A percentile compares a stretch with the other conserved stretches of the same genome.
phyloP scores from a whole-genome alignment of 2,329 filamentous ascomycete species.

The Xylaria sp. region DNA sequence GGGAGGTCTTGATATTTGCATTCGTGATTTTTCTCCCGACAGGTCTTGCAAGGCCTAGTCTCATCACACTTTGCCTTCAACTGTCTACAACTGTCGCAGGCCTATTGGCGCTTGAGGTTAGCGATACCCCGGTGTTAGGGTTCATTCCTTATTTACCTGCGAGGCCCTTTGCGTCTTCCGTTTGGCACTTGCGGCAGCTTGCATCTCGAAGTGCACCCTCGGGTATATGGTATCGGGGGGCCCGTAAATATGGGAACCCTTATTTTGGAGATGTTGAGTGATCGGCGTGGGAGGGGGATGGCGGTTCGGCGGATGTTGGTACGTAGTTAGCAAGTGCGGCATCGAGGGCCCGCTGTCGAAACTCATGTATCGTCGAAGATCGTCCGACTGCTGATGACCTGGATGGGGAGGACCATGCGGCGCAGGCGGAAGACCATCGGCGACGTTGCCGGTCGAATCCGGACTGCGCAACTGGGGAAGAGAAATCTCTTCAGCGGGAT shows the following conservation, averaged over 20 bases:
- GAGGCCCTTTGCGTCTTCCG: slow-evolving; percentile 68
- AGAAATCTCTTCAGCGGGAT: slow-evolving; percentile 51
- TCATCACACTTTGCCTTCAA: slow-evolving; percentile 93
- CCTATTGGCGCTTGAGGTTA: slow-evolving; percentile 56
- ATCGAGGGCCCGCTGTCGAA: slow-evolving; percentile 53
- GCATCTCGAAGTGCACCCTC: slow-evolving; percentile 42
- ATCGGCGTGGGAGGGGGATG: slow-evolving; percentile 35
- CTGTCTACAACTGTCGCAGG: slow-evolving; percentile 86
- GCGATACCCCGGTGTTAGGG: background rate
- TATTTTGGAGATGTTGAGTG: slow-evolving; percentile 36
- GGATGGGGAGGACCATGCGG: slow-evolving; percentile 41
- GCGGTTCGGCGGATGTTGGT: slow-evolving; percentile 32
- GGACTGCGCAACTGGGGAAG: slow-evolving; percentile 51
- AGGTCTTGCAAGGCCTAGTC: slow-evolving; percentile 80
- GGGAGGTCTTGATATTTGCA: slow-evolving; percentile 91
- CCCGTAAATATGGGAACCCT: slow-evolving; percentile 43
- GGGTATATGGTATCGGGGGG: slow-evolving; percentile 42
- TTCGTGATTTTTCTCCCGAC: slow-evolving; percentile 79
- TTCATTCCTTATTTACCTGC: slow-evolving; percentile 49
- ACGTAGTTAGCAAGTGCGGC: slow-evolving; percentile 46
- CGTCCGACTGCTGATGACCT: slow-evolving; percentile 47
- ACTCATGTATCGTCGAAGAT: slow-evolving; percentile 55
- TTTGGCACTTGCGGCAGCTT: slow-evolving; percentile 53
- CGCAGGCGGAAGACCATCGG: slow-evolving; percentile 42
- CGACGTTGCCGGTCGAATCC: slow-evolving; percentile 52